Conservation (phyloP, 2,329 filamentous ascomycete species). For the Xylariaceae sp. region DNA sequence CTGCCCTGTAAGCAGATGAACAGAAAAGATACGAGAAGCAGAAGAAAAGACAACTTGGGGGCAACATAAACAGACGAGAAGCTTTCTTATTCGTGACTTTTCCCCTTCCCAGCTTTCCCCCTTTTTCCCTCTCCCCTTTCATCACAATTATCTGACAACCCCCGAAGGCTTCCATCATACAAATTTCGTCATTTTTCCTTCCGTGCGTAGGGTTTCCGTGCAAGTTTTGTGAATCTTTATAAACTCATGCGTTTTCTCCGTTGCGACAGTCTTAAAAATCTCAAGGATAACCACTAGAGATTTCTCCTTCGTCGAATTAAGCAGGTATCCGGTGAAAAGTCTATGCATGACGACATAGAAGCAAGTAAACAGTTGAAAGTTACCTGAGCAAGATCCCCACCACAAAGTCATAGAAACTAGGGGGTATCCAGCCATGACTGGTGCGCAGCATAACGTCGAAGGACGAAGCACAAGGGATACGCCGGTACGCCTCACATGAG, state of each 20-base stretch:
- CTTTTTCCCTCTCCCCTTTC: not conserved
- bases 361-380: constrained; percentile 8
- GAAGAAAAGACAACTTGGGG: too few relatives aligned
- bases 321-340: constrained; percentile 9
- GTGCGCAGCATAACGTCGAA: constrained; percentile 11
- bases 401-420: constrained; percentile 6
- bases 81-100: too few relatives aligned
- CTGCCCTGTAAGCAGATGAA: constrained; percentile 10
- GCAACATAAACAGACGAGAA: too few relatives aligned
- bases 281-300: constrained; percentile 1
- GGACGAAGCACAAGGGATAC: constrained; percentile 11
- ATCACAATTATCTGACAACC: not conserved
- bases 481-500: constrained; percentile 8
- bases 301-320: constrained; percentile 5
- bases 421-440: constrained; percentile 19
- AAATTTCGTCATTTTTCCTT: constrained; percentile 6
- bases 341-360: constrained; percentile 13
- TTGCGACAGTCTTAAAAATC: constrained; percentile 3
- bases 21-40: constrained; percentile 2
- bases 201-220: constrained; percentile 3
- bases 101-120: too few relatives aligned
- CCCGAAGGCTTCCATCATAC: constrained; percentile 7
- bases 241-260: not conserved
- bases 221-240: constrained; percentile 7
- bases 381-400: constrained; percentile 11